Evolutionary conservation across 2,329 filamentous ascomycete species (phyloP).

Genomic region (Xenoacremonium recifei): DNA sequence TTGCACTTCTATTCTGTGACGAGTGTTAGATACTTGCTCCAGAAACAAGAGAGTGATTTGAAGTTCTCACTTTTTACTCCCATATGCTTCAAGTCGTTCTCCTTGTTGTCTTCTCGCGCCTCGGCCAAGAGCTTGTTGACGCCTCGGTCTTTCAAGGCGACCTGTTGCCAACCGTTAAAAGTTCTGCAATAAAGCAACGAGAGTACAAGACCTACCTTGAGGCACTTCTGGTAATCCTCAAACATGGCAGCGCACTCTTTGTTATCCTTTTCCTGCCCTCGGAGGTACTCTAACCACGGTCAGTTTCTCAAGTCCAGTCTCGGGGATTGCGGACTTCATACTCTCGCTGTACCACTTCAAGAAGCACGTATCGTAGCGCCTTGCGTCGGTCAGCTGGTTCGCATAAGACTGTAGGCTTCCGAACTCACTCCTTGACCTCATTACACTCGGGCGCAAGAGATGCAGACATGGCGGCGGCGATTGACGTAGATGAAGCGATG

Average conservation of each 20-base stretch:
- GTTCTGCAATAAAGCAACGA: not conserved
- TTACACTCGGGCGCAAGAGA: conserved; percentile 95
- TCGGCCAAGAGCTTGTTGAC: conserved; percentile 94
- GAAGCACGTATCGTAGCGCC: conserved; percentile 95
- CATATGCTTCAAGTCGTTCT: conserved; percentile 66
- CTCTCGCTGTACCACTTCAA: conserved; percentile 99
- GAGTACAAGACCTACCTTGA: conserved; percentile 60
- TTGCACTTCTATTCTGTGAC: conserved; percentile 3
- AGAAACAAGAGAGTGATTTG: not conserved
- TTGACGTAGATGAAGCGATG: conserved; percentile 18
- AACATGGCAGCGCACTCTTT: conserved; percentile 84
- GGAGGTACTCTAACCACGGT: conserved; percentile 72
- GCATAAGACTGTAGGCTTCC: conserved; percentile 25
- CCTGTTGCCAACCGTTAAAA: conserved; percentile 10
- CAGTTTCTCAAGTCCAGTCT: conserved; percentile 6
- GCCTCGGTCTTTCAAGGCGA: conserved; percentile 80
- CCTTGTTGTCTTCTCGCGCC: conserved; percentile 82
- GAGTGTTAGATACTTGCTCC: conserved; percentile 1
- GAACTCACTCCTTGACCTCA: conserved; percentile 91
- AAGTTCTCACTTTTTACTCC: conserved; percentile 39
- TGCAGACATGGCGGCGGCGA: conserved; percentile 69
- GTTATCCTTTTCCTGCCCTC: conserved; percentile 77
- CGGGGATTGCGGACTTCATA: conserved; percentile 42
- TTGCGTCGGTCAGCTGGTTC: conserved; percentile 33
- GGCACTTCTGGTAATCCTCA: conserved; percentile 81